Percentiles rank a stretch among this genome's conserved stretches.
Evolutionary conservation across 2,329 filamentous ascomycete genomes (phyloP).

Genomic region (Aspergillus fumigatiaffinis): DNA sequence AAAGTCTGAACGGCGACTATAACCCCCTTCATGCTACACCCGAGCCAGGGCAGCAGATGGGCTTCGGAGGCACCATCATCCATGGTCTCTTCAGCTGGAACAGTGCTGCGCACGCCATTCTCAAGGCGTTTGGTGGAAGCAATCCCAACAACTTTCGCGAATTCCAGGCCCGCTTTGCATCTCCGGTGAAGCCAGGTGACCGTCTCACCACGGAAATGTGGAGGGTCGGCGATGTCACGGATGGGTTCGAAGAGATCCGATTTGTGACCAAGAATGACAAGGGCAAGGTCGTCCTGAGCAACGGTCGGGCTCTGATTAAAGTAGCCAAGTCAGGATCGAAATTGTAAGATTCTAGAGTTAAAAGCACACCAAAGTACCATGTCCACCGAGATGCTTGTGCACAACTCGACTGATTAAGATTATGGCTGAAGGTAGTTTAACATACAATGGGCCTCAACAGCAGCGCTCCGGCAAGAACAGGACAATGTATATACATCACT

Average conservation of each 20-base stretch:
- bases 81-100: constrained; percentile 91
- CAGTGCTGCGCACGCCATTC: constrained; percentile 66
- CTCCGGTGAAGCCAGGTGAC: constrained; percentile 77
- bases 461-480: neutral
- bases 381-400: neutral
- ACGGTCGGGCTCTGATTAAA: constrained; percentile 77
- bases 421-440: neutral
- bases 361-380: neutral
- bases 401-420: neutral
- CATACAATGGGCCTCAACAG: neutral
- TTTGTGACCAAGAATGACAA: constrained; percentile 75
- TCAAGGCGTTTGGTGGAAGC: constrained; percentile 69
- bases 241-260: constrained; percentile 74
- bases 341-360: neutral
- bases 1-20: constrained; percentile 83
- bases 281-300: constrained; percentile 81
- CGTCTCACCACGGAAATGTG: constrained; percentile 79
- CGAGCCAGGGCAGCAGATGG: constrained; percentile 82
- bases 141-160: constrained; percentile 79
- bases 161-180: constrained; percentile 84
- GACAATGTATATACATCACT: neutral
- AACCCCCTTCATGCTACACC: constrained; percentile 88
- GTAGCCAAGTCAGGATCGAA: constrained; percentile 34
- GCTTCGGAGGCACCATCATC: constrained; percentile 83
- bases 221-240: constrained; percentile 61